Base-by-base conservation (phyloP, 108 stramenopile species). In the Stephanodiscus minutulus region DNA sequence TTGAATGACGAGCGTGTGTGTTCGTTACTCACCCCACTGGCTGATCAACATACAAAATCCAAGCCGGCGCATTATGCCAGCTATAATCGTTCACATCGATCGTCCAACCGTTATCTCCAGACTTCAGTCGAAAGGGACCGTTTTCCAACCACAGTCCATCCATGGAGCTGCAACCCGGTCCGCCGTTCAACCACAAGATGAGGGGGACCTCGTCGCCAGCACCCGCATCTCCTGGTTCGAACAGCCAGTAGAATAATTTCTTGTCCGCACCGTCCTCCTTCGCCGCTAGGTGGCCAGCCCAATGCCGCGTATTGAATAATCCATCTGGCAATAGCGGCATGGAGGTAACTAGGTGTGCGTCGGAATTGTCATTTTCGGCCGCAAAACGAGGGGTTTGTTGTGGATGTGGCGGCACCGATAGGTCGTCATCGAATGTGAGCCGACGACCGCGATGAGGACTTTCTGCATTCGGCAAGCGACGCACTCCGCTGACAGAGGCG, bases 71-170 rank as follows among this genome's bases (percentile, higher is more conserved):
- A 21, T 77, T 79, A 73, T 97, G 91, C 96, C 96, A 97, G 50
- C 84, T 83, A 64, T 88, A 68, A 10, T 77, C 68, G 75, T 92
- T 88, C 25, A 81, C 57, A 29, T 83, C 78, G 41, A 97, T 84
- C 20, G 46, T 73, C 84, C 88, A 77, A 18, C 67, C 56, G 20
- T 74, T 74, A 25, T 74, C 18, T 6, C 2, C 21, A 53, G 46
- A 35, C 15, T 72, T 67, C 43, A 67, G 72, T 24, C 92, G 87
- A 60, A 97, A 92, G 0, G 98, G 98, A 3, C 98, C 98, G 76
- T 97, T 94, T 70, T 98, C 98, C n/a, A 97, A 67, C 81, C 91
- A 98, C 43, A 98, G 72, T 27, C 98, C 98, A 73, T 98, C 97
- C 96, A 96, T 97, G 50, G 87, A 89, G 46, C 86, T 87, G 64